These are phyloP conservation scores for Raphanus raphanistrum DNA, from an alignment of 345 rosid species.

Conservation along the genomic window DNA sequence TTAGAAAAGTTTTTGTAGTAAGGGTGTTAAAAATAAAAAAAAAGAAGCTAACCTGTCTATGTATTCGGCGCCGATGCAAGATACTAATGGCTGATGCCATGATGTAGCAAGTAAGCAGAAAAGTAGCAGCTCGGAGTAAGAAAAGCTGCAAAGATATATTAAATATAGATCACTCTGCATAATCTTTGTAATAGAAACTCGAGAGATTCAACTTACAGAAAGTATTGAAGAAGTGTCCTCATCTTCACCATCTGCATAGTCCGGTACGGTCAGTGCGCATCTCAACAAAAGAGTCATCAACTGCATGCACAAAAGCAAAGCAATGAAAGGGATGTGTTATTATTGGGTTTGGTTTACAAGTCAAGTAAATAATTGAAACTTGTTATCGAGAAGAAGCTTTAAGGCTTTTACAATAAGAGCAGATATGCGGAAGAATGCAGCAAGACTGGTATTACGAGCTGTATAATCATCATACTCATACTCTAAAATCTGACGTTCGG, in stretches of 20 bases:
- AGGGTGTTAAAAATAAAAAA: neutral
- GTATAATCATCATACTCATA: slow-evolving; percentile 84
- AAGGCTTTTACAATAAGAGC: slow-evolving; percentile 63
- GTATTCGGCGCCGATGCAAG: slow-evolving; percentile 73
- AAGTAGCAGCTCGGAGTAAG: slow-evolving; percentile 72
- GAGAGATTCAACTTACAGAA: slow-evolving; percentile 55
- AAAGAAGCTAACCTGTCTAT: slow-evolving; percentile 62
- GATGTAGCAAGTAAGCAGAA: slow-evolving; percentile 94
- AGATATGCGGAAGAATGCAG: slow-evolving; percentile 91
- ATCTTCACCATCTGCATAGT: slow-evolving; percentile 66
- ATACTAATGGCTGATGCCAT: slow-evolving; percentile 98
- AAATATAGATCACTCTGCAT: no score
- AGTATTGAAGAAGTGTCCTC: slow-evolving; percentile 64
- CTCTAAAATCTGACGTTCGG: slow-evolving; percentile 85
- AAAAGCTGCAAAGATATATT: slow-evolving; percentile 56
- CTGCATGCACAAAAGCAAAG: slow-evolving; percentile 41
- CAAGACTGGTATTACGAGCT: slow-evolving; percentile 73
- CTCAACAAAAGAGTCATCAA: slow-evolving; percentile 85
- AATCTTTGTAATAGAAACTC: slow-evolving; percentile 3
- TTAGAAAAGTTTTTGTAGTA: neutral
- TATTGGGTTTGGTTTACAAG: neutral
- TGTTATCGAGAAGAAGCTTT: neutral
- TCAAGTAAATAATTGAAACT: neutral
- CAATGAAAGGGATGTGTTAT: neutral
- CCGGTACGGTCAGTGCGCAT: slow-evolving; percentile 68